Conservation (phyloP, 2,329 filamentous ascomycete genomes). For the Calonectria montana region DNA sequence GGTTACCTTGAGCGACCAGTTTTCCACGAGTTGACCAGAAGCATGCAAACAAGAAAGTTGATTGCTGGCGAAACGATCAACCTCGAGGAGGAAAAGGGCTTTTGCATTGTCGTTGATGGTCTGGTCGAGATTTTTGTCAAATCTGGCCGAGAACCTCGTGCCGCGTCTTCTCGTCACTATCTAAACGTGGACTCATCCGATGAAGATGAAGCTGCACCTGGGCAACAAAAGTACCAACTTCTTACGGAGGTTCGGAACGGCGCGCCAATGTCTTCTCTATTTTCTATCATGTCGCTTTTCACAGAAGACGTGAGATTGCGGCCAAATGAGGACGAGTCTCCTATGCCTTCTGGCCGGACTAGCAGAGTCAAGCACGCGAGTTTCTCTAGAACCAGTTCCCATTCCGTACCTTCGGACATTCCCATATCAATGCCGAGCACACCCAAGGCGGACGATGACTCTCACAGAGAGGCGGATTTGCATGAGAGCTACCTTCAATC, state of each 20-base stretch:
- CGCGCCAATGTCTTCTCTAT: constrained; percentile 97
- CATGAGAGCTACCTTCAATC: constrained; percentile 29
- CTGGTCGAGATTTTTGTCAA: constrained; percentile 98
- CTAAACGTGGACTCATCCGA: constrained; percentile 58
- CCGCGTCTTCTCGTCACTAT: constrained; percentile 35
- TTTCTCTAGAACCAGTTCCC: constrained; percentile 35
- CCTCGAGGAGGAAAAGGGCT: constrained; percentile 96
- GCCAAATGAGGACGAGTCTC: constrained; percentile 70
- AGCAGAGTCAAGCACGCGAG: constrained; percentile 46
- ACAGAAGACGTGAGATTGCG: constrained; percentile 92
- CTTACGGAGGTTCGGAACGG: constrained; percentile 98
- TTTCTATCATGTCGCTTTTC: constrained; percentile 96
- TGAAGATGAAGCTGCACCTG: constrained; percentile 76
- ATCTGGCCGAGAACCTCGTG: constrained; percentile 70
- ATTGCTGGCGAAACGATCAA: constrained; percentile 96
- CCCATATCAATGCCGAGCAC: constrained; percentile 52
- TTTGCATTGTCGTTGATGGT: constrained; percentile 96
- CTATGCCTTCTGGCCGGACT: constrained; percentile 33
- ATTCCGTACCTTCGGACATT: constrained; percentile 32
- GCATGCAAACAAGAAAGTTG: constrained; percentile 97
- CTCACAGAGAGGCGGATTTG: constrained; percentile 25
- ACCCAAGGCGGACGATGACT: constrained; percentile 49
- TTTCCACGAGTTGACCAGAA: constrained; percentile 96
- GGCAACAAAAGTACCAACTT: constrained; percentile 89
- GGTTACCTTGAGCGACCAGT: constrained; percentile 96